A percentile compares a stretch with the other conserved stretches of the same genome.
These are phyloP conservation scores for Elsinoe batatas DNA, from an alignment of 2,329 filamentous ascomycete genomes.

Conservation along the genomic window DNA sequence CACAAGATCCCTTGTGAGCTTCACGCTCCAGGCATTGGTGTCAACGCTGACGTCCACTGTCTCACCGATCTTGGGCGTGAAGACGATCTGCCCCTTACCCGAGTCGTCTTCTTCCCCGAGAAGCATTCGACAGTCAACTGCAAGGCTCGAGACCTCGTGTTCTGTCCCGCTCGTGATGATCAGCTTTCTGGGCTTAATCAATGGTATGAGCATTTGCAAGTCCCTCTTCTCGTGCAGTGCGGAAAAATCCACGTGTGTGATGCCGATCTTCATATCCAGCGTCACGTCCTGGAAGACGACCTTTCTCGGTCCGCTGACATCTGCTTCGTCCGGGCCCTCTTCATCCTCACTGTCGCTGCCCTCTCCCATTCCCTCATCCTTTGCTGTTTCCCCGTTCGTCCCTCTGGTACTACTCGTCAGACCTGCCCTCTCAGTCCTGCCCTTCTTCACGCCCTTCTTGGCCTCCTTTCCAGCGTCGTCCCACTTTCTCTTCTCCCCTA, in stretches of 20 bases:
- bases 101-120: constrained; percentile 40
- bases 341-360: constrained; percentile 42
- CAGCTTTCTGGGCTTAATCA: constrained; percentile 88
- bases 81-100: constrained; percentile 49
- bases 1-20: constrained; percentile 73
- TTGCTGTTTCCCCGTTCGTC: constrained; percentile 18
- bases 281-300: constrained; percentile 54
- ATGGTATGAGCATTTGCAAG: constrained; percentile 84
- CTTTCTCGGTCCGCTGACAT: constrained; percentile 62
- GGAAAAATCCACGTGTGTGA: constrained; percentile 84
- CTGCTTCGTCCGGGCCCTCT: constrained; percentile 42
- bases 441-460: constrained; percentile 11
- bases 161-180: constrained; percentile 77
- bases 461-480: constrained; percentile 39
- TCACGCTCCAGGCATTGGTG: constrained; percentile 94
- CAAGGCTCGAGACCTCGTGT: constrained; percentile 68
- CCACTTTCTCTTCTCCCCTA: constrained; percentile 94
- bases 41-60: constrained; percentile 86
- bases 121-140: constrained; percentile 67
- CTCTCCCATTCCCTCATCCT: constrained; percentile 19
- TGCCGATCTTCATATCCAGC: constrained; percentile 59
- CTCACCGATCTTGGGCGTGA: constrained; percentile 66
- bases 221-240: constrained; percentile 90
- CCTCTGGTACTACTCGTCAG: constrained; percentile 5
- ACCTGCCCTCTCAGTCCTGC: constrained; percentile 2